A percentile compares a stretch with the other conserved stretches of the same genome.
phyloP scores from a whole-genome alignment of 2,329 filamentous ascomycete species.

The Cordyceps fumosorosea region DNA sequence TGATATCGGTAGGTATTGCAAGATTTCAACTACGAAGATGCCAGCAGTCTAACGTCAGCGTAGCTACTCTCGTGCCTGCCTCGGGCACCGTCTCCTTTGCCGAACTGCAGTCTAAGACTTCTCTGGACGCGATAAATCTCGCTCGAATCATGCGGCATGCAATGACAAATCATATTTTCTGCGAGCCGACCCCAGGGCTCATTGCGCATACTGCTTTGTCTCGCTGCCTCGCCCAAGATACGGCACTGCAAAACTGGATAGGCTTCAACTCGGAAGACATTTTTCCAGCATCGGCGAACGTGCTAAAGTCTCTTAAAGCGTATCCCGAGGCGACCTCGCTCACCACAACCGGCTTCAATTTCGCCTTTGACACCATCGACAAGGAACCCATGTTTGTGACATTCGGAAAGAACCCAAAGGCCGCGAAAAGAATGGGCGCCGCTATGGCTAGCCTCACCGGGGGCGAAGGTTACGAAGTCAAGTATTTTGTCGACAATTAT shows the following conservation, averaged over 20 bases:
- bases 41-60: conserved; percentile 11
- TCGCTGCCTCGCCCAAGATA: conserved; percentile 42
- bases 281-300: conserved; percentile 41
- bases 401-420: conserved; percentile 40
- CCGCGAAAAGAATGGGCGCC: conserved; percentile 44
- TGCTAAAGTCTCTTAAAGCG: conserved; percentile 36
- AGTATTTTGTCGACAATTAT: conserved; percentile 46
- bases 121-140: conserved; percentile 43
- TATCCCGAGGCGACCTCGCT: conserved; percentile 43
- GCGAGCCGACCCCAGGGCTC: conserved; percentile 41
- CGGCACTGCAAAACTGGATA: conserved; percentile 45
- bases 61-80: conserved; percentile 45
- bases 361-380: conserved; percentile 43
- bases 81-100: conserved; percentile 36
- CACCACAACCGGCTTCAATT: conserved; percentile 44
- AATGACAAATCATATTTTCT: conserved; percentile 52
- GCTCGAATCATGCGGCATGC: conserved; percentile 47
- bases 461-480: conserved; percentile 50
- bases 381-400: conserved; percentile 49
- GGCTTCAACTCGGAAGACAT: conserved; percentile 49
- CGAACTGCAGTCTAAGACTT: conserved; percentile 39
- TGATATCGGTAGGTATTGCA: conserved; percentile 34
- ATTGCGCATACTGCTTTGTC: conserved; percentile 52
- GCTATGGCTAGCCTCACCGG: conserved; percentile 50
- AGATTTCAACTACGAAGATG: neutral